These are phyloP conservation scores for Pseudonitzschia multistriata DNA, from an alignment of 108 stramenopile species.

Conservation along the genomic window DNA sequence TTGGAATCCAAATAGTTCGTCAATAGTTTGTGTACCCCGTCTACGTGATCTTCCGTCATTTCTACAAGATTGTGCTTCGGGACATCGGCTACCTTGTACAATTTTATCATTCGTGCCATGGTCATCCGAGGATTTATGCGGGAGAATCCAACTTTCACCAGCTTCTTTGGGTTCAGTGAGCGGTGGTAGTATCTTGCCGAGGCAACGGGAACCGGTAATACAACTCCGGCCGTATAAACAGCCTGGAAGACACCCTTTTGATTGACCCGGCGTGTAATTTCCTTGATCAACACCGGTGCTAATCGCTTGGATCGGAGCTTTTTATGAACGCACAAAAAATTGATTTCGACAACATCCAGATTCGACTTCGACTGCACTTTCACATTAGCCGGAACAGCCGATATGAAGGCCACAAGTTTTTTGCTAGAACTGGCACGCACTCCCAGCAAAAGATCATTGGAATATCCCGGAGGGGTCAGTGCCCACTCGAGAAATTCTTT, in stretches of 20 bases:
- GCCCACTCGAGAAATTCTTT: conserved; percentile 92
- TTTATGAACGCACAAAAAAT: conserved; percentile 99
- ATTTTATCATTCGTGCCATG: conserved; percentile 89
- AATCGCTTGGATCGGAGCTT: conserved; percentile 94
- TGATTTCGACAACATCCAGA: conserved; percentile 88
- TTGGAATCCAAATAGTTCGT: conserved; percentile 70
- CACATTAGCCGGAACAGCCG: conserved; percentile 88
- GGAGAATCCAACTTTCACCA: conserved; percentile 93
- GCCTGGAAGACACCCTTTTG: conserved; percentile 91
- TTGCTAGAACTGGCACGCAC: conserved; percentile 75
- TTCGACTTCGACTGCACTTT: conserved; percentile 48
- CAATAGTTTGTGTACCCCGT: conserved; percentile 74
- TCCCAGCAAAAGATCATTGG: conserved; percentile 82
- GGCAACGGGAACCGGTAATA: conserved; percentile 92
- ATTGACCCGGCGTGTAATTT: conserved; percentile 97
- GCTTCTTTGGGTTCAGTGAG: conserved; percentile 92
- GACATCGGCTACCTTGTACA: conserved; percentile 78
- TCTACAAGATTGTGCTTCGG: conserved; percentile 45
- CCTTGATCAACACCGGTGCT: conserved; percentile 99
- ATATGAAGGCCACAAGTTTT: conserved; percentile 95
- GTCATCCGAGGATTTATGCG: conserved; percentile 88
- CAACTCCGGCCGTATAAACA: conserved; percentile 98
- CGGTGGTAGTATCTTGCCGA: conserved; percentile 95
- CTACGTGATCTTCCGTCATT: conserved; percentile 84
- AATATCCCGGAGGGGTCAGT: conserved; percentile 92